Conservation (phyloP, 2,329 filamentous ascomycete species). For the Daldinia eschscholtzii region DNA sequence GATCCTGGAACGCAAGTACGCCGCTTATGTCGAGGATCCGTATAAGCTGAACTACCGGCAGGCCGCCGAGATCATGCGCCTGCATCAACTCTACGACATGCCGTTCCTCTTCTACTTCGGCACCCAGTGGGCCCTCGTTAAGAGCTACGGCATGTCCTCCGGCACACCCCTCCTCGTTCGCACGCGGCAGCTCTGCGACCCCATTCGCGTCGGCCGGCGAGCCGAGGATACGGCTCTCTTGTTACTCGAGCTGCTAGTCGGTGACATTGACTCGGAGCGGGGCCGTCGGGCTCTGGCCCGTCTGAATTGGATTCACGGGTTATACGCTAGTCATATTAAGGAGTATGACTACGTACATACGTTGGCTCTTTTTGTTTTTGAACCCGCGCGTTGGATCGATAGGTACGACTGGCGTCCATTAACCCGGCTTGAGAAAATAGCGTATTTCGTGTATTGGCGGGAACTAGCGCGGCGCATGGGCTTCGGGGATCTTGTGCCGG, state of each 20-base stretch:
- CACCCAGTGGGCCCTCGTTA: slow-evolving; percentile 43
- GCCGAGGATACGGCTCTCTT: slow-evolving; percentile 46
- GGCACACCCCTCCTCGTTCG: slow-evolving; percentile 43
- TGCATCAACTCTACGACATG: slow-evolving; percentile 31
- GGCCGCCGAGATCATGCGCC: slow-evolving; percentile 43
- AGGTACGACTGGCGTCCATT: slow-evolving; percentile 46
- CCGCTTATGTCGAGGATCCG: slow-evolving; percentile 36
- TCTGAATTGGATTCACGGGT: neutral
- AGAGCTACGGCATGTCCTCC: slow-evolving; percentile 37
- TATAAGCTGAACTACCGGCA: slow-evolving; percentile 41
- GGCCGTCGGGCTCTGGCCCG: neutral
- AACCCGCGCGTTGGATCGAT: slow-evolving; percentile 46
- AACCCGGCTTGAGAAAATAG: slow-evolving; percentile 44
- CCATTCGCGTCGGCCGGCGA: slow-evolving; percentile 41
- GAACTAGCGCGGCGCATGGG: slow-evolving; percentile 48
- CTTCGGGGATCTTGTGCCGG: slow-evolving; percentile 41
- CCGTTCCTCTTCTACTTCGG: slow-evolving; percentile 44
- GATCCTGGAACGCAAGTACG: slow-evolving; percentile 41
- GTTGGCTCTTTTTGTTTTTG: slow-evolving; percentile 46
- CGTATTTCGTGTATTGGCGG: slow-evolving; percentile 45
- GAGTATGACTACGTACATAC: slow-evolving; percentile 45
- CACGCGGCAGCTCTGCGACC: slow-evolving; percentile 44
- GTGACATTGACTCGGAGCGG: neutral
- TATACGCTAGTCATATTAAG: slow-evolving; percentile 36
- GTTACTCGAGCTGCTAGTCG: slow-evolving; percentile 9